Conservation (phyloP, 768 basidiomycete genomes). For the Suillus subluteus region DNA sequence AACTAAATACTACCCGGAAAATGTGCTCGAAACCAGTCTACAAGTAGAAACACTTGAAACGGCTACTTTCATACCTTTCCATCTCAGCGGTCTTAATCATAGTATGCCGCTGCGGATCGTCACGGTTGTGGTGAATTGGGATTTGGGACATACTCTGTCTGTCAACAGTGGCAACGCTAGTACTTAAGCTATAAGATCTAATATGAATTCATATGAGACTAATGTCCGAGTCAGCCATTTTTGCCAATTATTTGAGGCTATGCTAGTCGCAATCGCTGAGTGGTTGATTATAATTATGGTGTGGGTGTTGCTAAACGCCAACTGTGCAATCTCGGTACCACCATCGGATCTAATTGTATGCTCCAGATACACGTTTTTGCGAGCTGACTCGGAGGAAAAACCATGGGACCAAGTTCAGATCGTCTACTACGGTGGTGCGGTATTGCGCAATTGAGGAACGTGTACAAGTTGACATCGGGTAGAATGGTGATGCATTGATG, state of each 20-base stretch:
- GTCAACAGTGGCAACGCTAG: background rate
- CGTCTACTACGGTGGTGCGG: background rate
- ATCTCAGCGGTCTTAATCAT: background rate
- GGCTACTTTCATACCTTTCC: background rate
- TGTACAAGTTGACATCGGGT: background rate
- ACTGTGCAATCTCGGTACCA: background rate
- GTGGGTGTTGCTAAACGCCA: background rate
- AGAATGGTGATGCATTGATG: background rate
- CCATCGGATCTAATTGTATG: background rate
- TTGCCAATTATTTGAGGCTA: background rate
- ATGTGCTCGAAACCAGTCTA: too few species aligned
- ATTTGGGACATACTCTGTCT: background rate
- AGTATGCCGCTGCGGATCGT: background rate
- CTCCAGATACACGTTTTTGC: background rate
- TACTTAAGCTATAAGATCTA: background rate
- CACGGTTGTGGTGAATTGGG: background rate
- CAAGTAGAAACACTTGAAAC: background rate
- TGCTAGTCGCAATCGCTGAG: background rate
- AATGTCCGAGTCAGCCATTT: background rate
- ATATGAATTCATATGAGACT: background rate
- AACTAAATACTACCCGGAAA: too few species aligned
- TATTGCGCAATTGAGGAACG: background rate
- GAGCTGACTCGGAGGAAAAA: background rate
- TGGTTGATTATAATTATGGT: background rate
- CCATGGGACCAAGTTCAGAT: background rate